Base-by-base conservation (phyloP, 176 grass and related monocot species). In the Lolium multiflorum region DNA sequence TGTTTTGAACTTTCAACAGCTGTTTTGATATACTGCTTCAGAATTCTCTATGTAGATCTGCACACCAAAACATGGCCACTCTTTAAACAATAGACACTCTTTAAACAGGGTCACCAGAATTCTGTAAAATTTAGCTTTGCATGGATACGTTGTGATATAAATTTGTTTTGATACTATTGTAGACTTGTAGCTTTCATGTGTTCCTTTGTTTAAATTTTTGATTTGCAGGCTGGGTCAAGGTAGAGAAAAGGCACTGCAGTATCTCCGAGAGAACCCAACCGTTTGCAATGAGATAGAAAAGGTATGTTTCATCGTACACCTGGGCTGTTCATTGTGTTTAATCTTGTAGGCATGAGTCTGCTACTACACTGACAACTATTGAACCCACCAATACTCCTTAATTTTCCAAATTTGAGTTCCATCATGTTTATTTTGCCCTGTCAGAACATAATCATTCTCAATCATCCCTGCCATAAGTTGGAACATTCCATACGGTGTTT, bases 211-310 rank as follows among this genome's bases (percentile, higher is more conserved):
- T 56, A 25, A 62, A 64, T 37, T 22, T 46, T 79, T 51, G 49
- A 57, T 67, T 16, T 71, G 47, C 90, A 99, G 97, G 67, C 28
- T 99, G 54, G 97, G 94, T 51, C 97, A 99, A 89, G 94, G 94
- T 41, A 99, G 90, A 81, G 97, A 99, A 60, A 99, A 96, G 66
- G 82, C 97, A 78, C 74, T 94, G 20, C 97, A 99, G 64, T 96
- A 93, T 93, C 84, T 99, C 82, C 82, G 89, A 68, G 94, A 96
- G 61, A 99, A 76, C 62, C 94, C 92, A 65, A 52, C 69, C 51
- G 60, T 94, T 55, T 90, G 90, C 43, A 73, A 78, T 39, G 96
- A 99, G 83, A 91, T 99, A 89, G 97, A 96, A 91, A 96, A 99
- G 94, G 97, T 96, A 83, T 83, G 77, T 22, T 81, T 39, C 24